Evolutionary conservation across 2,329 filamentous ascomycete genomes (phyloP).

Genomic region (Penicillium palitans): DNA sequence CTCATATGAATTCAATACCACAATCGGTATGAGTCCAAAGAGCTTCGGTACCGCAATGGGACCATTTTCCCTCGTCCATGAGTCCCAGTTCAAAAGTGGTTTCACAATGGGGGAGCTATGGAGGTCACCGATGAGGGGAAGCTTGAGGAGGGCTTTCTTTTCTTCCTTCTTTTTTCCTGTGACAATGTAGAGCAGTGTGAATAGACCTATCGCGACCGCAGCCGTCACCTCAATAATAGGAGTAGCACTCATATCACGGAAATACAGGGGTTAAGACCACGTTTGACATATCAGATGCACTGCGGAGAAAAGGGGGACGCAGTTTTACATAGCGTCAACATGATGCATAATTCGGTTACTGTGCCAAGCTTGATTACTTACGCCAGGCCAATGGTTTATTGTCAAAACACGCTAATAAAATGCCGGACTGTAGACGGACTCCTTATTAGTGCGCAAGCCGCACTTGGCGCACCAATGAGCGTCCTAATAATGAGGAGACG

Average conservation of each 20-base stretch:
- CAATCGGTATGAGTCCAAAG: conserved; percentile 39
- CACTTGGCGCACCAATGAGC: not conserved
- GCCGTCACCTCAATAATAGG: not conserved
- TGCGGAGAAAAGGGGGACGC: not conserved
- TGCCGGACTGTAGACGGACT: not conserved
- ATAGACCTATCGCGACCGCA: not conserved
- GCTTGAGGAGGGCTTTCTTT: conserved; percentile 17
- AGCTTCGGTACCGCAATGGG: conserved; percentile 32
- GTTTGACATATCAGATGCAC: not conserved
- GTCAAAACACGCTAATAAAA: not conserved
- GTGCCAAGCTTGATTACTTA: not conserved
- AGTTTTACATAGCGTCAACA: not conserved
- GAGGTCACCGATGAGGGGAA: conserved; percentile 36
- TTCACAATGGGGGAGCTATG: conserved; percentile 31
- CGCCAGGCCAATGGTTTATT: no score
- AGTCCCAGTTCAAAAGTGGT: conserved; percentile 33
- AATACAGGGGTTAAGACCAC: not conserved
- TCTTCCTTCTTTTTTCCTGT: not conserved
- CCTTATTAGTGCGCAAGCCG: not conserved
- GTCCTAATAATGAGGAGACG: not conserved
- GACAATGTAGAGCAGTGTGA: not conserved
- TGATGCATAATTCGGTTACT: no score
- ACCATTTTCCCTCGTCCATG: conserved; percentile 40
- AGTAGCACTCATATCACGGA: not conserved
- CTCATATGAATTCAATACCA: conserved; percentile 40